A percentile compares a stretch with the other conserved stretches of the same genome.
Evolutionary conservation across 441 rosid species (phyloP).

Genomic region (Lepidium campestre): DNA sequence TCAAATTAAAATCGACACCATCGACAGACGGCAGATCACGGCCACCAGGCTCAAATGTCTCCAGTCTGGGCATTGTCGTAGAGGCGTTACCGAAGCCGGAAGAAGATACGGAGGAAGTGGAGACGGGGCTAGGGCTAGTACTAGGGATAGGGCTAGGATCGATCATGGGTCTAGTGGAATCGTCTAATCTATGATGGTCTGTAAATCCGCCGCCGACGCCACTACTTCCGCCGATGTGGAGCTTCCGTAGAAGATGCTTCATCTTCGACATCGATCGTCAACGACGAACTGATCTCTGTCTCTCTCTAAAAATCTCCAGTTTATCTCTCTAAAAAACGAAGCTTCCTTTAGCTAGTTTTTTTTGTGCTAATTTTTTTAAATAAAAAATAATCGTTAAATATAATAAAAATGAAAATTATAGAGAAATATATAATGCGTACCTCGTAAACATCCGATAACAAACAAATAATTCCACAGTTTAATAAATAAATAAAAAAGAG

Average conservation of each 20-base stretch:
- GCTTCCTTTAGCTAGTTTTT: conserved; percentile 9
- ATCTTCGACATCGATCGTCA: conserved; percentile 93
- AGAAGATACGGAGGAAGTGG: conserved; percentile 38
- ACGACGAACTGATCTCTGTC: conserved; percentile 33
- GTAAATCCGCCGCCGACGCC: conserved; percentile 66
- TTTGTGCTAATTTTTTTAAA: neutral
- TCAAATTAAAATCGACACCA: conserved; percentile 52
- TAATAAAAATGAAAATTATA: neutral
- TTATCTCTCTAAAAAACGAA: conserved; percentile 27
- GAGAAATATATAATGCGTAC: conserved; percentile 6
- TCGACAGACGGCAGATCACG: conserved; percentile 41
- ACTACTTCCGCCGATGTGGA: conserved; percentile 92
- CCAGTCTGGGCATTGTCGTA: conserved; percentile 40
- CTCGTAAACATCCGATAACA: neutral
- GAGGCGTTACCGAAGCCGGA: conserved; percentile 29
- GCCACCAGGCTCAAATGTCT: conserved; percentile 37
- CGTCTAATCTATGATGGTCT: conserved; percentile 51
- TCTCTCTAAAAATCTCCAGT: conserved; percentile 24
- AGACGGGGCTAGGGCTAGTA: conserved; percentile 33
- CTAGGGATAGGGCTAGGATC: conserved; percentile 37
- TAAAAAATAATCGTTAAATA: neutral
- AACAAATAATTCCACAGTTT: conserved; percentile 11
- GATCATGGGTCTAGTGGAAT: conserved; percentile 37
- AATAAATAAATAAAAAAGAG: neutral
- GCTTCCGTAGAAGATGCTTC: conserved; percentile 85